A percentile compares a stretch with the other conserved stretches of the same genome.
Evolutionary conservation across 768 basidiomycete species (phyloP).

Genomic region (Leucogyrophana mollusca): DNA sequence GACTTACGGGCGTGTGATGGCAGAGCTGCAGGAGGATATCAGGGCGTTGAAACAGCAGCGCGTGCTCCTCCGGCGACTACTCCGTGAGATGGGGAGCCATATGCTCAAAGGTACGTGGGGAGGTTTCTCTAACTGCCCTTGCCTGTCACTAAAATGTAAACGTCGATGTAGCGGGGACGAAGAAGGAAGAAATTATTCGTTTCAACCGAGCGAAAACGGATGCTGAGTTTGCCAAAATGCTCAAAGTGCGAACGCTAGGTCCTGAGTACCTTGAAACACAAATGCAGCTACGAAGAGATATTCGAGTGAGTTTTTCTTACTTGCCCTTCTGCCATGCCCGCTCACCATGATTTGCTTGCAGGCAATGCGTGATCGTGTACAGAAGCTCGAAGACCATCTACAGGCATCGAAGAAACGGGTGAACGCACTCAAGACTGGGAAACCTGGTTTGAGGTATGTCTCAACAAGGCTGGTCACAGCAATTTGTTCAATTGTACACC

Average conservation of each 20-base stretch:
- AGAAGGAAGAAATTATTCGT: slow-evolving; percentile 78
- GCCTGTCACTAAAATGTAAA: background rate
- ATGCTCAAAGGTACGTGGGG: slow-evolving; percentile 60
- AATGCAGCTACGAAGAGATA: slow-evolving; percentile 65
- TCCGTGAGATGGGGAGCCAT: slow-evolving; percentile 61
- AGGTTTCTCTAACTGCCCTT: background rate
- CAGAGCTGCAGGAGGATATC: slow-evolving; percentile 49
- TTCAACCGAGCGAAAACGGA: slow-evolving; percentile 80
- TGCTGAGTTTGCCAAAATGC: slow-evolving; percentile 72
- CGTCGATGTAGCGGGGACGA: slow-evolving; percentile 61
- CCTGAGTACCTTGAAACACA: slow-evolving; percentile 89
- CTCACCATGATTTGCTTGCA: slow-evolving; percentile 26
- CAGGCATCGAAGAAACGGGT: slow-evolving; percentile 69
- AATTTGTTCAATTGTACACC: background rate
- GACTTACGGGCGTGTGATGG: slow-evolving; percentile 42
- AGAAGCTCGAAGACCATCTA: slow-evolving; percentile 78
- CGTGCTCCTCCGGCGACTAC: slow-evolving; percentile 35
- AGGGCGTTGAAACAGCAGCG: slow-evolving; percentile 43
- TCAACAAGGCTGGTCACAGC: background rate
- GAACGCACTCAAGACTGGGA: slow-evolving; percentile 57
- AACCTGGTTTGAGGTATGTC: slow-evolving; percentile 59
- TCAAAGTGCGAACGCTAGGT: slow-evolving; percentile 74
- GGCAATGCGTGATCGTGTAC: slow-evolving; percentile 70
- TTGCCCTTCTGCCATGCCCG: slow-evolving; percentile 7
- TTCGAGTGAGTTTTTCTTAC: slow-evolving; percentile 52